Evolutionary conservation across 441 rosid species (phyloP), one percentile per base, ranked within the genome.

Genomic region (Arabidopsis hybrid): DNA sequence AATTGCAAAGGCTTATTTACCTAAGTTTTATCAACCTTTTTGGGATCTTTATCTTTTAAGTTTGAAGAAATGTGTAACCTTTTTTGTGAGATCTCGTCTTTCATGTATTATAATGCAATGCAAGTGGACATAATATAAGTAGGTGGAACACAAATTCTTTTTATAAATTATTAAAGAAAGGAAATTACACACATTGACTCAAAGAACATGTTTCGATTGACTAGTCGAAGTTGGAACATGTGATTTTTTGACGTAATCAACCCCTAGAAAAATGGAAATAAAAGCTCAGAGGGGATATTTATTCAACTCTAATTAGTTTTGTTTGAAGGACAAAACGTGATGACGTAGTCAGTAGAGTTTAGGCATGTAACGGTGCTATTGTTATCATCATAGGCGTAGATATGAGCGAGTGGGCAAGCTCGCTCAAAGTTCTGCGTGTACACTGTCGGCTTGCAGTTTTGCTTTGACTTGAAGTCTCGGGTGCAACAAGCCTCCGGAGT

Each of bases 301-400:
- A 2, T 3, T 47, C 8, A 21, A 60, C 7, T 40, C 9, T 14
- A 66, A 35, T 58, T 74, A 10, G 42, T 50, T n/a, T 6, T 65
- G 34, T 36, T 31, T 4, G 63, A 60, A 2, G 89, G 86, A 21
- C 88, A 85, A 75, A 85, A 83, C 31, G 81, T 81, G 62, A 85
- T 65, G 5, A 73, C 69, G 17, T 80, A 85, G 59, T 81, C 69
- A 13, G 88, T 70, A 16, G 78, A 77, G 67, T 56, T 79, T 14
- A 67, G 2, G 74, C 88, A 85, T 10, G 47, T 74, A 10, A 81
- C 50, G 12, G 79, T 83, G 10, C 80, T 78, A 11, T 83, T 80
- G 6, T 71, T n/a, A 17, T 12, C 47, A 3, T 79, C 75, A 45
- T 73, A 82, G n/a, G 74, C 61, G 7, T 81, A 82, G 52, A 77